Evolutionary conservation across 495 filamentous ascomycete species (phyloP), one percentile per base, ranked within the genome.

Genomic region (Hapsidospora chrysogenum): DNA sequence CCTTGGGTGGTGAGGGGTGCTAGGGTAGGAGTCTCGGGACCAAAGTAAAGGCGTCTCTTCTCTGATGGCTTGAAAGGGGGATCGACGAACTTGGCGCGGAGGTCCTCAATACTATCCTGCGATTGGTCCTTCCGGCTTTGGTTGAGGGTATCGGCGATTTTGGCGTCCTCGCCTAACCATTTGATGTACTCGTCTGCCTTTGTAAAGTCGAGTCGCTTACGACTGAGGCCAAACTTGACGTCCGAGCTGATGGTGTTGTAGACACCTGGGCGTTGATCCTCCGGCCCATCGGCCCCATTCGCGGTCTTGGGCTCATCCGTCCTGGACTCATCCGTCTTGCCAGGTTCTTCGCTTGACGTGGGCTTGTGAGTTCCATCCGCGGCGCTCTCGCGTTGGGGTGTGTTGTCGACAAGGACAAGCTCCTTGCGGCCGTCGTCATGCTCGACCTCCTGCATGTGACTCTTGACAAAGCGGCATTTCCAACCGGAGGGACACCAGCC

Each of bases 41-140:
- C 85, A 50, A 94, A 94, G 53, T 96, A 95, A 34, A 96, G 58
- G 39, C 74, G 78, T 34, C 85, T 66, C 61, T 97, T 97, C 57
- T 97, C 89, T 0, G 86, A 93, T 0, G 87, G 76, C 43, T 78
- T 68, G 41, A 93, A 74, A 0, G 92, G 86, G 17, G 85, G 79
- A 39, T 94, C 84, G 11, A 67, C 67, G 49, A 78, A 96, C 30
- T 61, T 65, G 11, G 92, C 89, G 36, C 80, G 64, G 43, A 80
- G 74, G 11, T 92, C 83, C 42, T 76, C 66, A 28, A 40, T 47
- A 19, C 58, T 54, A 23, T 57, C 47, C 4, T 41, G 23, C 7
- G 22, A 36, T 19, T 48, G 51, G 25, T 53, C 45, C 16, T 63
- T 61, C 21, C 62, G 58, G n/a, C 61, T 56, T n/a, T 48, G 38